Evolutionary conservation across 768 basidiomycete species (phyloP).

Genomic region (Boletus edulis): DNA sequence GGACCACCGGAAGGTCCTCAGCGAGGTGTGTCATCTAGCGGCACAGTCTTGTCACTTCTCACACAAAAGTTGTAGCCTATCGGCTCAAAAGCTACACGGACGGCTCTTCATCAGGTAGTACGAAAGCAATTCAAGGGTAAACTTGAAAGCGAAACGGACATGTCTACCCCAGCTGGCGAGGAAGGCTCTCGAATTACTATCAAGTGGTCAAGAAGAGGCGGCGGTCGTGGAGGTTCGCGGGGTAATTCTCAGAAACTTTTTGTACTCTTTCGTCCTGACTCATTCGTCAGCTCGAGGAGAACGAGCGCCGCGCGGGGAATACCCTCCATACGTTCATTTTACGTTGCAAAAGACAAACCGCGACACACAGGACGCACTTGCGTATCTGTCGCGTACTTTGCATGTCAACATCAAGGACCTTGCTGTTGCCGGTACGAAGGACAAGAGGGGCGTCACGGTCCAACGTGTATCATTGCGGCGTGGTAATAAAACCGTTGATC

Average conservation of each 20-base stretch:
- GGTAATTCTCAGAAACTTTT: constrained; percentile 13
- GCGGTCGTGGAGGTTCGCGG: constrained; percentile 44
- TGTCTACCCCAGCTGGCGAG: constrained; percentile 44
- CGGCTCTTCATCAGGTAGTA: constrained; percentile 76
- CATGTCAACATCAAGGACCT: constrained; percentile 78
- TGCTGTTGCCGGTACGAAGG: constrained; percentile 93
- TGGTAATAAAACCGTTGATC: constrained; percentile 72
- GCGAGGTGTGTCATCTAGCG: constrained; percentile 60
- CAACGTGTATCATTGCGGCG: constrained; percentile 85
- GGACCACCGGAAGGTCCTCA: constrained; percentile 74
- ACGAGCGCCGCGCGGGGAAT: constrained; percentile 57
- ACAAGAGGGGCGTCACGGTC: constrained; percentile 95
- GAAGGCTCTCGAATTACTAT: constrained; percentile 78
- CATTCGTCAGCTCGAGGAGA: constrained; percentile 32
- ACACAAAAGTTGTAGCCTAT: constrained; percentile 60
- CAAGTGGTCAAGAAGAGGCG: constrained; percentile 64
- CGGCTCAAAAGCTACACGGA: constrained; percentile 78
- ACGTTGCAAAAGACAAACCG: constrained; percentile 97
- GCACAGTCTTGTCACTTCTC: constrained; percentile 13
- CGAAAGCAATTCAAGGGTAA: constrained; percentile 81
- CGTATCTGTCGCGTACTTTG: constrained; percentile 74
- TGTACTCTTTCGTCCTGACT: neutral
- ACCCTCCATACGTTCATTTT: constrained; percentile 91
- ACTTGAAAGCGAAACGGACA: constrained; percentile 80
- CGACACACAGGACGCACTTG: constrained; percentile 93